Percentiles rank a stretch among this genome's conserved stretches.
These are phyloP conservation scores for Linaria vulgaris DNA, from an alignment of 257 asterid species.

Conservation along the genomic window DNA sequence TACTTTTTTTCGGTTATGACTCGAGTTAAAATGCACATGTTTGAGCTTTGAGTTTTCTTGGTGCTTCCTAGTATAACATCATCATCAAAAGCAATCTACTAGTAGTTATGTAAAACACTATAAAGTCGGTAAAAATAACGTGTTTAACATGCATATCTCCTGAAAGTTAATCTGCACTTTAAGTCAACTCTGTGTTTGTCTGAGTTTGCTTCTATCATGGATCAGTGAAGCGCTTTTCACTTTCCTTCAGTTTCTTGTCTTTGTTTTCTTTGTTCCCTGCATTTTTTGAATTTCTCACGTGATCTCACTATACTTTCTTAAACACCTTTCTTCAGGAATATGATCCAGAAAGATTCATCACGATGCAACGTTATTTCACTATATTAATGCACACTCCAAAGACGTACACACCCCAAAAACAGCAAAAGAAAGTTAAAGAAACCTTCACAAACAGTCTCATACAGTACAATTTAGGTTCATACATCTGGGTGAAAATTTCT, in stretches of 20 bases:
- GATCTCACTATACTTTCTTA: too few relatives aligned
- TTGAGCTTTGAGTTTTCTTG: neutral
- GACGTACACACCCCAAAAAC: neutral
- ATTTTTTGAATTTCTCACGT: neutral
- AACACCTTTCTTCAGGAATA: too few relatives aligned
- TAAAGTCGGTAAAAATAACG: neutral
- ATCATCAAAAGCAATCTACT: neutral
- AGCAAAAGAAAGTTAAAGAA: neutral
- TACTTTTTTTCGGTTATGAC: neutral
- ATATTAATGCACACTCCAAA: neutral
- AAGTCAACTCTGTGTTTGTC: too few relatives aligned
- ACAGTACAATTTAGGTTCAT: constrained; percentile 13
- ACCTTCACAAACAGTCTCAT: neutral
- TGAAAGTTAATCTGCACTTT: neutral
- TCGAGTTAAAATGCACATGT: neutral
- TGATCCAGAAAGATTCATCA: too few relatives aligned
- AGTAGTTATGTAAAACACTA: neutral
- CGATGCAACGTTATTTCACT: neutral
- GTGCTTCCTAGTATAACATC: neutral
- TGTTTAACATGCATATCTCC: neutral
- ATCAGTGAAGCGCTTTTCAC: neutral
- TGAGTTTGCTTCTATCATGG: neutral
- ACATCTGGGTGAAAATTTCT: neutral
- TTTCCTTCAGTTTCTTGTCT: neutral
- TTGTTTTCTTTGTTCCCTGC: neutral